Percentiles rank a stretch among this genome's conserved stretches.
These are phyloP conservation scores for Crithidia expoeki DNA, from an alignment of 208 protist species.

Conservation along the genomic window DNA sequence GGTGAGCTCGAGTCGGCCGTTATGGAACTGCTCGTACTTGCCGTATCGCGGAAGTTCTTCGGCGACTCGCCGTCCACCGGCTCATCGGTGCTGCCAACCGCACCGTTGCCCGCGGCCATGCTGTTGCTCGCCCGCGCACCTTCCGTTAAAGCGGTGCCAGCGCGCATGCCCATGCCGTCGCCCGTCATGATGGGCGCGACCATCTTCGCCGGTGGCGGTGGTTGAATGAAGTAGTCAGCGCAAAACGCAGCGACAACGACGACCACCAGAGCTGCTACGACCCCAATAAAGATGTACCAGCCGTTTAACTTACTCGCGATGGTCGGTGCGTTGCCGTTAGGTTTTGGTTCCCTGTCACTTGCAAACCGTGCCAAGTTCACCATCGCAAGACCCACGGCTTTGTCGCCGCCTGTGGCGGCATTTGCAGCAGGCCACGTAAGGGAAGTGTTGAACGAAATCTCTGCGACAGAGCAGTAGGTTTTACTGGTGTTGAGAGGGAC, in stretches of 20 bases:
- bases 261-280: constrained; percentile 43
- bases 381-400: constrained; percentile 23
- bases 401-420: neutral
- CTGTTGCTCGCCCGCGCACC: neutral
- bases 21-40: constrained; percentile 7
- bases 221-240: constrained; percentile 69
- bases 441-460: constrained; percentile 23
- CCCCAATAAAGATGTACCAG: constrained; percentile 47
- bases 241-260: constrained; percentile 44
- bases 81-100: neutral
- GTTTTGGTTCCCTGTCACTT: neutral
- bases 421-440: neutral
- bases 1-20: constrained; percentile 2
- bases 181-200: constrained; percentile 28
- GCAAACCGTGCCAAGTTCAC: constrained; percentile 20
- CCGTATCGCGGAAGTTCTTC: constrained; percentile 9
- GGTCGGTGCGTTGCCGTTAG: neutral
- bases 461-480: constrained; percentile 21
- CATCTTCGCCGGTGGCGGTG: constrained; percentile 45
- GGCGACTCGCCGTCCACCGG: constrained; percentile 7
- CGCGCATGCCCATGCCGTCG: constrained; percentile 6
- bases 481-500: constrained; percentile 2
- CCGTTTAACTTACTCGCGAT: constrained; percentile 2
- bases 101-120: neutral
- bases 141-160: constrained; percentile 14